Evolutionary conservation across 1,284 basidiomycete genomes (phyloP), one percentile per base, ranked within the genome.

Genomic region (Heterobasidion occidentale): DNA sequence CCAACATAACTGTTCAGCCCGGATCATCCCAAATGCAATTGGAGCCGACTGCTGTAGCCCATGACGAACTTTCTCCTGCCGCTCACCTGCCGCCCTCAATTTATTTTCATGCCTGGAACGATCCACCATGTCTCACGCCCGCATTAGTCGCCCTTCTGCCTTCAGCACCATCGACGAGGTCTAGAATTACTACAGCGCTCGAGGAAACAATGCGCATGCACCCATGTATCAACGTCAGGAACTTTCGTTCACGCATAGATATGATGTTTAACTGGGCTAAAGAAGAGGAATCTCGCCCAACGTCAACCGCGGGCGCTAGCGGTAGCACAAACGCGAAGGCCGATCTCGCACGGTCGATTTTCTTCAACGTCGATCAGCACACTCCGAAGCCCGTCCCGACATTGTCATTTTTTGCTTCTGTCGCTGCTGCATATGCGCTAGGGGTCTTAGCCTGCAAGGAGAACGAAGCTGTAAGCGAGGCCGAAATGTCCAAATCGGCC

Each of bases 361-460:
- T 77, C 55, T 75, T 77, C 54, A 68, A 68, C 6, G 27, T 27
- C 27, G 27, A 27, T 27, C 38, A 42, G n/a, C 11, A 48, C 46
- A 15, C 46, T 65, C n/a, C 52, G 14, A 52, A 52, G 34, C 64
- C 71, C 27, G 71, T 68, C 45, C 75, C 79, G 11, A 75, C 78
- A 0, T 66, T 86, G 48, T 76, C 78, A 54, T 83, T 86, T 67
- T 85, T 85, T 60, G 78, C 82, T 1, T 72, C 76, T 1, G 75
- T 78, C 20, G 74, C 77, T 50, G 78, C 77, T 0, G 76, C 76
- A 1, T 74, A 84, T 47, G 84, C 84, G 4, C 64, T 86, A 52
- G 84, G 84, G 46, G 75, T 77, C 19, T 70, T 77, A 9, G 62
- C 68, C n/a, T 60, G 64, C 38, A 65, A 65, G 45, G 67, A 66